phyloP scores from a whole-genome alignment of 306 rosid genomes.

The Cucurbita ficifolia region DNA sequence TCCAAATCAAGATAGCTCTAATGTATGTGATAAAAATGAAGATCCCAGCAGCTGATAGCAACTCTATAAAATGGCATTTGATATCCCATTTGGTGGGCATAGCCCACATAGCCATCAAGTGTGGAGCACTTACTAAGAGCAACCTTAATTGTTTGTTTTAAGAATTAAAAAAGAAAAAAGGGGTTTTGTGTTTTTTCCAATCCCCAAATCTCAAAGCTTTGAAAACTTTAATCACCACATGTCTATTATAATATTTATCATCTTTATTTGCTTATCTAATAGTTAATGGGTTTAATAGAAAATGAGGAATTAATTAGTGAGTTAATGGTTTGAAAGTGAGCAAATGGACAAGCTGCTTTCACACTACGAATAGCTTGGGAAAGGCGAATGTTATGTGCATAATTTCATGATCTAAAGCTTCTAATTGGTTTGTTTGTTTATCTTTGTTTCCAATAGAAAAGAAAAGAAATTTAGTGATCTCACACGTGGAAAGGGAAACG shows the following conservation, averaged over 20 bases:
- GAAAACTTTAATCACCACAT: background rate
- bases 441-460: background rate
- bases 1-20: background rate
- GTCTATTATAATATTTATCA: background rate
- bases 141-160: background rate
- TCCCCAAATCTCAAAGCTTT: background rate
- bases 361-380: background rate
- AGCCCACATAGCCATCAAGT: conserved; percentile 1
- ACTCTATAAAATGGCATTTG: background rate
- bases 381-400: background rate
- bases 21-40: background rate
- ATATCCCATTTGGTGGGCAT: background rate
- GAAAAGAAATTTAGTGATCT: background rate
- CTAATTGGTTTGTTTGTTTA: background rate
- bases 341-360: background rate
- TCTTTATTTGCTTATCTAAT: background rate
- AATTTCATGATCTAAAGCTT: background rate
- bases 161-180: background rate
- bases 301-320: background rate
- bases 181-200: background rate
- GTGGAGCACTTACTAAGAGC: background rate
- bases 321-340: background rate
- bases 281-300: background rate
- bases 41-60: background rate
- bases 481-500: too few species aligned